Conservation (phyloP, 805 yeast species). For the Kazachstania viticola region DNA sequence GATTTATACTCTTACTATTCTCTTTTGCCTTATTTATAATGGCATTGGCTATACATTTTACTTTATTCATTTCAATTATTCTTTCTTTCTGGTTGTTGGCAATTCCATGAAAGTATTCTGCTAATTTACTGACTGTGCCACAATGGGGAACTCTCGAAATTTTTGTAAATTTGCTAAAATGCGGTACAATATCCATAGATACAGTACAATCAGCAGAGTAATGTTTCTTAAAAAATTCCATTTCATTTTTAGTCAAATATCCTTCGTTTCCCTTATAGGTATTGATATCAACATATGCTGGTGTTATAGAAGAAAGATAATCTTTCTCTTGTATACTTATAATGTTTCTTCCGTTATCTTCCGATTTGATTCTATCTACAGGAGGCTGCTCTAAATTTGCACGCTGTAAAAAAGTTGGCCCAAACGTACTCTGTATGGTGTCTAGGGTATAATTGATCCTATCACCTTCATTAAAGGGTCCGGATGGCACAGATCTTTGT, state of each 20-base stretch:
- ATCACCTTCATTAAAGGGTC: too few species aligned
- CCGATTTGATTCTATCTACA: too few species aligned
- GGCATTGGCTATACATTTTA: constrained; percentile 17
- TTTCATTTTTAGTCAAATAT: constrained; percentile 12
- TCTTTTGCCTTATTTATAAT: constrained; percentile 10
- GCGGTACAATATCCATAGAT: constrained; percentile 18
- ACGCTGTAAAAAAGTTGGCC: too few species aligned
- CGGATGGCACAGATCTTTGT: too few species aligned
- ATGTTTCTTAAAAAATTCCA: constrained; percentile 11
- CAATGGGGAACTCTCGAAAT: constrained; percentile 12
- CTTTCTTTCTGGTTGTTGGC: constrained; percentile 6
- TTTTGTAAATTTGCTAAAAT: constrained; percentile 6
- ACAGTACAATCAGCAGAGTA: constrained; percentile 14
- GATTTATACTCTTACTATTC: too few species aligned
- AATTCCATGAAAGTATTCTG: constrained; percentile 9
- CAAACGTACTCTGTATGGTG: too few species aligned
- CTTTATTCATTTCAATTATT: constrained; percentile 20
- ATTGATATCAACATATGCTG: neutral
- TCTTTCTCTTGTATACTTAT: too few species aligned
- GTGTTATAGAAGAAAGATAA: too few species aligned
- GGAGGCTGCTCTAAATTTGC: too few species aligned
- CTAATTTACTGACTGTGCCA: constrained; percentile 5
- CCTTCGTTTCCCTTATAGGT: constrained; percentile 4
- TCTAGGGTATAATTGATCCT: too few species aligned
- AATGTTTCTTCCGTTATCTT: too few species aligned